Evolutionary conservation across 2,329 filamentous ascomycete species (phyloP), one percentile per base, ranked within the genome.

Genomic region (Knufia petricola): DNA sequence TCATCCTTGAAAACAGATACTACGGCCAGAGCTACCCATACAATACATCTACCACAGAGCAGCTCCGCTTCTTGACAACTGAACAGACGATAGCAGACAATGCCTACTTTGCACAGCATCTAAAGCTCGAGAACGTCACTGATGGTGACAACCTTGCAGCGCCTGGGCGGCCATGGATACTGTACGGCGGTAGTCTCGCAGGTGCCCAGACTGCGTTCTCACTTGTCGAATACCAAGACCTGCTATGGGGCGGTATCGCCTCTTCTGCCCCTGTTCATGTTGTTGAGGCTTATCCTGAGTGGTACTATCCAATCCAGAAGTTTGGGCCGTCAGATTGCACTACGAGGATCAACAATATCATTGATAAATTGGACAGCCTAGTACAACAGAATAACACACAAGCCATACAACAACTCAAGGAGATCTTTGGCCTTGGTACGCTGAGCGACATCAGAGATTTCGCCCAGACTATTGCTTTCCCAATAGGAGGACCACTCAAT

Each of bases 301-400:
- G 71, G 72, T 75, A 75, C 52, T 55, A 66, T 37, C 70, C 72
- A 0, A 72, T 75, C 28, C 68, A 73, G 46, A 72, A 71, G 52
- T 73, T 65, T 48, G 73, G 64, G 0, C 72, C 73, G 0, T 64
- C 69, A 46, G 72, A 75, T 53, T 75, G 72, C 49, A 63, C 75
- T 4, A 63, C 66, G 2, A 69, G 72, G 30, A 69, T 75, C 55
- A 71, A 73, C 55, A 61, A 61, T 21, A 74, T 75, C 41, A 58
- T 75, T 17, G 70, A 71, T 41, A 75, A 74, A 32, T 69, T 75
- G 19, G 74, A 77, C 52, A 52, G 59, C 2, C 63, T 77, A 2
- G 62, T 76, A 17, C 59, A 61, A 3, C 63, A 64, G 2, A 67
- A 68, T 2, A 66, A 75, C 38, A 63, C 62, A 1, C 50, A 56